Evolutionary conservation across 164 flowering plant species (phyloP).

Genomic region (Malania oleifera): DNA sequence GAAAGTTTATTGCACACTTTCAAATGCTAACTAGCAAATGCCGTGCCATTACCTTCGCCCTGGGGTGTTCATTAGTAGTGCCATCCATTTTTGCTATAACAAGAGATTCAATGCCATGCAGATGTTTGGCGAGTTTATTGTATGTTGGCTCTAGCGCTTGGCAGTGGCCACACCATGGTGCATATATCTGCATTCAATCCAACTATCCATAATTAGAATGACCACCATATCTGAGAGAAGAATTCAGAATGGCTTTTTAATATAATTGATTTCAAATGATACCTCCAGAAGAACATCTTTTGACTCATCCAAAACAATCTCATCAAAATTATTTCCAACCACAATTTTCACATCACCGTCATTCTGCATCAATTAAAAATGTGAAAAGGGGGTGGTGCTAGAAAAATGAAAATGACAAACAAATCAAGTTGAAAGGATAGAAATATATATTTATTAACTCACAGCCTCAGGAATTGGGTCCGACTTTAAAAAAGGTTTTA

Average conservation of each 20-base stretch:
- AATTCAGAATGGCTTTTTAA: not conserved
- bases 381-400: not conserved
- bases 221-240: not conserved
- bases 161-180: slow-evolving; percentile 99
- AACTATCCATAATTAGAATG: slow-evolving; percentile 7
- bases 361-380: slow-evolving; percentile 43
- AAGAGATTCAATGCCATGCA: slow-evolving; percentile 68
- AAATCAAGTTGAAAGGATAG: not conserved
- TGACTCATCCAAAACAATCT: slow-evolving; percentile 88
- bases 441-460: slow-evolving; percentile 22
- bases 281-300: slow-evolving; percentile 99
- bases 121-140: slow-evolving; percentile 88
- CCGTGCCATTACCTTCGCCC: slow-evolving; percentile 60
- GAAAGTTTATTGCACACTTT: not conserved
- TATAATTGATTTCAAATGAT: slow-evolving; percentile 3
- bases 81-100: slow-evolving; percentile 98
- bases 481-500: slow-evolving; percentile 86
- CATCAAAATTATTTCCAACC: slow-evolving; percentile 89
- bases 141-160: slow-evolving; percentile 84
- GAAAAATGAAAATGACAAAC: not conserved
- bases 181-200: slow-evolving; percentile 60
- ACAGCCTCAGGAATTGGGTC: slow-evolving; percentile 89
- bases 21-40: too few species aligned
- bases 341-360: slow-evolving; percentile 88
- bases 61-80: slow-evolving; percentile 89